Base-by-base conservation (phyloP, 805 yeast species). In the Pichia gijzeniarum region DNA sequence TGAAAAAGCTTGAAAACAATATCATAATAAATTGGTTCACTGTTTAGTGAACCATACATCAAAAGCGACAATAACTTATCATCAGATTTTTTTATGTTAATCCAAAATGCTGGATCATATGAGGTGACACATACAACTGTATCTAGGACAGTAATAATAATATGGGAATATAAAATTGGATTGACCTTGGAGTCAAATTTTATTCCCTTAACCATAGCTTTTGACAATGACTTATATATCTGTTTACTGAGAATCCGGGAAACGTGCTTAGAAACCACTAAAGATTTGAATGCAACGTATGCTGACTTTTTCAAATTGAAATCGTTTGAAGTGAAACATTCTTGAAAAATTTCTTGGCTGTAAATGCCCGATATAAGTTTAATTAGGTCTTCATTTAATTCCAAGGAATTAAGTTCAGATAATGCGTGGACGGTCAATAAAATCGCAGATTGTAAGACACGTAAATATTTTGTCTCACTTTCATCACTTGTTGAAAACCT, bases 401-500 rank as follows among this genome's bases (percentile, higher is more conserved):
- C 38, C 7, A 34, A 16, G 6, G 36, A 12, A n/a, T 37, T 33
- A 13, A 42, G 18, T 14, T 44, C 50, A 14, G 38, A 45, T 10
- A 61, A 21, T 4, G 50, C 20, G 25, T 52, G 53, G 7, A 63
- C 66, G n/a, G 81, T 55, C 60, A 82, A 63, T 37, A 64, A 64
- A 7, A 85, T 53, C 1, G 80, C 64, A 6, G 79, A 67, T 32
- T 71, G 69, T 14, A 79, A 56, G 2, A 82, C 71, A 47, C 95
- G 67, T 25, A 71, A 68, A 56, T 79, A 85, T 58, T 85, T 86
- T 17, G 79, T 63, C 25, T 68, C 68, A 0, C 85, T 73, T 48
- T 88, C 95, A 38, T 80, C 85, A 40, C 73, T 73, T 3, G 79
- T 72, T 17, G 80, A 74, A 53, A 77, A 79, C 45, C 95, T 69